These are phyloP conservation scores for Amaranthus hypochondriacus DNA, from an alignment of 148 eudicot species.

Conservation along the genomic window DNA sequence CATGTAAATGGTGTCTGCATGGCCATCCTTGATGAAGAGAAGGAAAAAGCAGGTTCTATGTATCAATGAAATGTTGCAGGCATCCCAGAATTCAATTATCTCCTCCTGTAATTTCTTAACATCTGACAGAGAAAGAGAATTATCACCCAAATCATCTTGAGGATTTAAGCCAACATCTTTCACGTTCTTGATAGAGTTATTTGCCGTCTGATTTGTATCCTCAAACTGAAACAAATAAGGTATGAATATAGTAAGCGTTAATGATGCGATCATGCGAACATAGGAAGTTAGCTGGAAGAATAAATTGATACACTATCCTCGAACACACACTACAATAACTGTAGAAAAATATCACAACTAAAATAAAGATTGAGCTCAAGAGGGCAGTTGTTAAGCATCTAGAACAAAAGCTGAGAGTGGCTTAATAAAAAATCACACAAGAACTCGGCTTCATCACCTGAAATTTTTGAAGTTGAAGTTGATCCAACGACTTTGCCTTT, in stretches of 20 bases:
- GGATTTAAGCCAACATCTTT: slow-evolving; percentile 81
- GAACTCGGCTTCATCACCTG: slow-evolving; percentile 33
- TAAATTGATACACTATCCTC: neutral
- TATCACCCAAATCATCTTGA: slow-evolving; percentile 43
- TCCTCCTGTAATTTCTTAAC: slow-evolving; percentile 64
- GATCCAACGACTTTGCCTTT: slow-evolving; percentile 35
- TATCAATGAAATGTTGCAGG: slow-evolving; percentile 71
- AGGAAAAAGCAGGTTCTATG: slow-evolving; percentile 89
- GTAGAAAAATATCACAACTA: no score
- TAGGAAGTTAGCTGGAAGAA: neutral
- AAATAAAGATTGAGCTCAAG: neutral
- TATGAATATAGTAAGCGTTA: neutral
- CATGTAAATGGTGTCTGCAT: slow-evolving; percentile 76
- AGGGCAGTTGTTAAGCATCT: neutral
- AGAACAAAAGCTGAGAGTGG: neutral
- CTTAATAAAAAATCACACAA: neutral
- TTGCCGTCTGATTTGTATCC: slow-evolving; percentile 20
- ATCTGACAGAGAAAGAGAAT: slow-evolving; percentile 54
- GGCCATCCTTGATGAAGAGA: slow-evolving; percentile 65
- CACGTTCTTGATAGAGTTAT: slow-evolving; percentile 31
- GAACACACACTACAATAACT: neutral
- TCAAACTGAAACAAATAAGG: slow-evolving; percentile 30
- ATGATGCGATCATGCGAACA: no score
- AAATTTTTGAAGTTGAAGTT: slow-evolving; percentile 31
- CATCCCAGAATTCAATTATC: slow-evolving; percentile 72